Conservation (phyloP, 1,139 yeast species). For the Taiozyma sp. region DNA sequence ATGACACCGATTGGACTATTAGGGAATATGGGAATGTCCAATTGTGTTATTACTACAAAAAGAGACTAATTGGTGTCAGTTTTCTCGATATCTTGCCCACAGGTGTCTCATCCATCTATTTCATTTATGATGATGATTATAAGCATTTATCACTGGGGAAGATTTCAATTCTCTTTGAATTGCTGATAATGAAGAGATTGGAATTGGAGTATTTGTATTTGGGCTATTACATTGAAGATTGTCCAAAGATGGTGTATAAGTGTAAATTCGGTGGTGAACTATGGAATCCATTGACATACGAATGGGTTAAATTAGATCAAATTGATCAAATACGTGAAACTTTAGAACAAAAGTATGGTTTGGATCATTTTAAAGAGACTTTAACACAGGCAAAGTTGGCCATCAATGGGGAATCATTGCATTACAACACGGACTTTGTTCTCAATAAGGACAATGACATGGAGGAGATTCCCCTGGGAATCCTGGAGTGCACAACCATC, state of each 20-base stretch:
- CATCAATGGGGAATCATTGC: background rate
- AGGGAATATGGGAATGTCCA: constrained; percentile 48
- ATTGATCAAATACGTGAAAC: constrained; percentile 10
- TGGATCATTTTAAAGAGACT: background rate
- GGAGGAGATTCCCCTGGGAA: constrained; percentile 1
- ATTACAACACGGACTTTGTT: background rate
- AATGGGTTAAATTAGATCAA: constrained; percentile 39
- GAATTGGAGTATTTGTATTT: constrained; percentile 52
- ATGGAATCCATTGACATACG: constrained; percentile 45
- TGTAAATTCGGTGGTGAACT: constrained; percentile 71
- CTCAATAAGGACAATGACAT: background rate
- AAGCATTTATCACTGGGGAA: constrained; percentile 72
- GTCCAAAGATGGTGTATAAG: constrained; percentile 81
- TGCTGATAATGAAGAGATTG: constrained; percentile 38
- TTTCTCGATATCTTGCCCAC: constrained; percentile 74
- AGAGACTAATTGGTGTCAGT: constrained; percentile 64
- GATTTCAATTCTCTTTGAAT: constrained; percentile 67
- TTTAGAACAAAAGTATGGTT: constrained; percentile 11
- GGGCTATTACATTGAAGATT: constrained; percentile 75
- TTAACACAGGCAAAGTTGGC: too few relatives aligned
- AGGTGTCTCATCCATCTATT: constrained; percentile 79
- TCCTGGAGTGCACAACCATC: background rate
- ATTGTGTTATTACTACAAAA: constrained; percentile 69
- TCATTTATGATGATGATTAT: constrained; percentile 84
- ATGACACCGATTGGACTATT: background rate